phyloP scores from a whole-genome alignment of 129 eudicot genomes.

The Ambrosia trifida region DNA sequence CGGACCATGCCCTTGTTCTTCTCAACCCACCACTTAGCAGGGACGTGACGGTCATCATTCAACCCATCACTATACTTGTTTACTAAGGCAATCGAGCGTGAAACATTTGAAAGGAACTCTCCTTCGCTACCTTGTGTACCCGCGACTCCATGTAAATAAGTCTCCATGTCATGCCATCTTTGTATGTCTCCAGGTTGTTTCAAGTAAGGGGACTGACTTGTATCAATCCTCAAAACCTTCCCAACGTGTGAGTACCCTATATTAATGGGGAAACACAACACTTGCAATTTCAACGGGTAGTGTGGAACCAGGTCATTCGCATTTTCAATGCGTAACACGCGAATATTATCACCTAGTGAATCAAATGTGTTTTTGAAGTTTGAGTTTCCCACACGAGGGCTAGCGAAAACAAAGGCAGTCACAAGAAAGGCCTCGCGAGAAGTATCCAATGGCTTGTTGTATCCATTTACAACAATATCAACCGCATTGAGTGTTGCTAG shows the following conservation, averaged over 20 bases:
- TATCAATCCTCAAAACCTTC: constrained; percentile 56
- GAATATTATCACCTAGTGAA: constrained; percentile 30
- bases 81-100: constrained; percentile 57
- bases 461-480: constrained; percentile 64
- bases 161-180: constrained; percentile 76
- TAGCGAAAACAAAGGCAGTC: constrained; percentile 74
- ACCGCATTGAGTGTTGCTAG: constrained; percentile 72
- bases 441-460: constrained; percentile 44
- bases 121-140: constrained; percentile 66
- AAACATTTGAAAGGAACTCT: constrained; percentile 53
- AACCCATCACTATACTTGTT: constrained; percentile 58
- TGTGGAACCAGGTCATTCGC: constrained; percentile 2
- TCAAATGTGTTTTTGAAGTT: constrained; percentile 32
- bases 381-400: constrained; percentile 80
- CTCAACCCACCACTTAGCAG: constrained; percentile 62
- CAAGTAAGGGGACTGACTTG: constrained; percentile 56
- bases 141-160: constrained; percentile 84
- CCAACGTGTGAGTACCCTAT: constrained; percentile 70
- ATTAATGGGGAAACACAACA: constrained; percentile 66
- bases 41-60: constrained; percentile 66
- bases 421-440: constrained; percentile 52
- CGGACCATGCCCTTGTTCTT: constrained; percentile 82
- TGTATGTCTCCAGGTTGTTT: constrained; percentile 57
- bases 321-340: constrained; percentile 52
- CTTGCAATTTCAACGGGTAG: constrained; percentile 5